Evolutionary conservation across 495 filamentous ascomycete genomes (phyloP), one percentile per base, ranked within the genome.

Genomic region (Recurvomyces mirabilis): DNA sequence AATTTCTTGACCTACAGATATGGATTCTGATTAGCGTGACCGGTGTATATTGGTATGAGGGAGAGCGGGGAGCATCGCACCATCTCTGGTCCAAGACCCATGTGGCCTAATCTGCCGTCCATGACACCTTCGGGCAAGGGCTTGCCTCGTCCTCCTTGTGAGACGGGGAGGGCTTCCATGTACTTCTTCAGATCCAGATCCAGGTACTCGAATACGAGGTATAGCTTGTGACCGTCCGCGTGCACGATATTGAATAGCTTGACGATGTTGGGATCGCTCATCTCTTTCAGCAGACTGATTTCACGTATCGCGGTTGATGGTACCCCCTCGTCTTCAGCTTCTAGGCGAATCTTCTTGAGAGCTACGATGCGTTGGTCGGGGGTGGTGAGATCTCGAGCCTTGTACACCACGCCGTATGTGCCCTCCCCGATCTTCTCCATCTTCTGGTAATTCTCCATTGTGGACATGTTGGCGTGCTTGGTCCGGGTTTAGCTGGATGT

Each of bases 371-470:
- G 60, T 5, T 62, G 75, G 61, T 96, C 91, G 58, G 88, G 89
- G 2, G 87, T 93, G 53, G 93, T 86, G 46, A 93, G 81, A 63
- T 99, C 96, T 40, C 85, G 81, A 25, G 93, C 91, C 72, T 96
- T 99, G 74, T 96, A 99, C 23, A 99, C 91, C 11, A 67, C 64
- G 28, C 64, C 64, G 52, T 67, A 67, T 1, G 64, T 67, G 22
- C 64, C 91, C 74, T 99, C 91, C 56, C 91, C 91, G 65, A 99
- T 93, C 70, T 99, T 99, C 72, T 99, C 91, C 46, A 99, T 82
- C 69, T 95, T 95, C 70, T 96, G 87, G 65, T 99, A 99, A 64
- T 95, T 94, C 61, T 99, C 91, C 91, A 99, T 99, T 2, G 21
- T 40, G 21, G 39, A 32, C 39, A 22, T 42, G 9, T n/a, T 12